Evolutionary conservation across 805 yeast species (phyloP), one percentile per base, ranked within the genome.

Genomic region (Candida schatavii): DNA sequence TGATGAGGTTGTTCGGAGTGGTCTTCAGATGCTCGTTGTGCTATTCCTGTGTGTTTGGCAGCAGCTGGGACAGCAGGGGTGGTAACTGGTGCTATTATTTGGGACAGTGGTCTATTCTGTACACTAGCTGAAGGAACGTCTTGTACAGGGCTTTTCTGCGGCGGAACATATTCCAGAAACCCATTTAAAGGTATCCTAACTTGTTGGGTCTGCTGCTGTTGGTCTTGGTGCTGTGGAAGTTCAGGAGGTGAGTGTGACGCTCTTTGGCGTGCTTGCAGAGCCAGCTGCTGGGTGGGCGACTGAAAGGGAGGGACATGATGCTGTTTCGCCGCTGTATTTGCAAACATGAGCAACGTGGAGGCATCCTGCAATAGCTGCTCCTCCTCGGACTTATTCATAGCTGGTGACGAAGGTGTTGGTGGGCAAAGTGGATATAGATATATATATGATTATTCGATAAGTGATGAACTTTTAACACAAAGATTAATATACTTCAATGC

Each of bases 331-430:
- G 75, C 80, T 14, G 71, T 73, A 49, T 72, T 78, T 19, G 83
- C 81, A 54, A 80, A 78, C 82, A 78, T 74, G 41, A 80, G 62
- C 36, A 80, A 61, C 18, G 83, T 77, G 14, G 83, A 77, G 1
- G 85, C 84, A 61, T 80, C 84, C 48, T 78, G 81, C 9, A 79
- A 59, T 26, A 69, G 67, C 54, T 66, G 72, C 41, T 66, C 64
- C 46, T 64, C 64, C 43, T 61, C 67, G 31, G 41, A 26, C 14
- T 27, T 29, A 18, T 38, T 28, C 41, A 38, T 38, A 13, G 17
- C 29, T n/a, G n/a, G 26, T n/a, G 13, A 18, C n/a, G 27, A 23
- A 23, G 11, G 27, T 23, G 27, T 7, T 11, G 27, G 27, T 7
- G 7, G 27, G 27, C 27, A 7, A 23, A 7, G 27, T 23, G 27